Evolutionary conservation across 352 stramenopile genomes (phyloP), one percentile per base, ranked within the genome.

Genomic region (Globisporangium barbulae): DNA sequence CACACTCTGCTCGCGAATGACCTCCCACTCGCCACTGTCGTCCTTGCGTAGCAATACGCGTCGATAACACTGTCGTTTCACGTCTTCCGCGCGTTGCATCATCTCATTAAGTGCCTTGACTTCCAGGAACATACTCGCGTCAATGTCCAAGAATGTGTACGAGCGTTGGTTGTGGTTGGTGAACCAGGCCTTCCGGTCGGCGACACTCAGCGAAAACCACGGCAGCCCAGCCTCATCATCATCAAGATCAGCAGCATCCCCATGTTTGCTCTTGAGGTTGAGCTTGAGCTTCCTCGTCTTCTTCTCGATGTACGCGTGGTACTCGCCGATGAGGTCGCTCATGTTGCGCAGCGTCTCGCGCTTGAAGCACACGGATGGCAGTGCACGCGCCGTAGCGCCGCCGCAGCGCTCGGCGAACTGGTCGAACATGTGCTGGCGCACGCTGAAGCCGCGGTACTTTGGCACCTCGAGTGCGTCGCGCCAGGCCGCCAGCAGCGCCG

Each of bases 391-490:
- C 9, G 35, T 52, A 1, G 35, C 17, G 5, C 48, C 48, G 17
- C 59, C 59, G 35, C 59, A 59, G 50, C 25, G 59, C 17, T 59
- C 22, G 3, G 50, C 35, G 17, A 64, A 64, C 3, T 12, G 48
- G 15, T 64, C 35, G 50, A 57, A 52, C 33, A 64, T 64, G 22
- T 53, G 42, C 48, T 22, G n/a, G 19, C 48, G n/a, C 5, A 31
- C 19, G 5, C 15, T 21, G 28, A 44, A 65, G 25, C 59, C 22
- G 15, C 30, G 50, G 19, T 59, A 33, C 47, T 19, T 15, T 13
- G 59, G 47, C 17, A 28, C 39, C 17, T 48, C 37, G 28, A 65
- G 59, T 22, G 59, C 28, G 25, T 65, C 49, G 49, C 59, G 49
- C 59, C 59, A 65, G 22, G 59, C 30, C 3, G 48, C 19, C 15